Evolutionary conservation across 2,329 filamentous ascomycete species (phyloP).

Genomic region (Diaporthe helianthi): DNA sequence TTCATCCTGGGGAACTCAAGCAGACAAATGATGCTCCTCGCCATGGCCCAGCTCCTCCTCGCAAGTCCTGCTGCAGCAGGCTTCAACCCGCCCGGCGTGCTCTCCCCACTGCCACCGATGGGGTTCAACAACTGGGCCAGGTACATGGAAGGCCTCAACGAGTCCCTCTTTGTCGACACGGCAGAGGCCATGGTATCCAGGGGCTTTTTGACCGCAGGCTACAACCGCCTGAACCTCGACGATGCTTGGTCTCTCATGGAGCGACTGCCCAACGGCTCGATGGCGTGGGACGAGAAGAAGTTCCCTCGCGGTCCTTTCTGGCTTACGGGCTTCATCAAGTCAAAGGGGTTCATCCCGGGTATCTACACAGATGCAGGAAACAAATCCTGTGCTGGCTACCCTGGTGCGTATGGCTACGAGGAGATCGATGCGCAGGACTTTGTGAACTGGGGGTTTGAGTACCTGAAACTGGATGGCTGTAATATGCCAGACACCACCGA

Average conservation of each 20-base stretch:
- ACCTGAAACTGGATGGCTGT: constrained; percentile 51
- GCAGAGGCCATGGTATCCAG: constrained; percentile 52
- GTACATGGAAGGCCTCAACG: constrained; percentile 55
- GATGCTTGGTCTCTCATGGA: constrained; percentile 51
- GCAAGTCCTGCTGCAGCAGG: constrained; percentile 23
- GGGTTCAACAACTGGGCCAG: constrained; percentile 60
- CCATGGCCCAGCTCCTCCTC: constrained; percentile 31
- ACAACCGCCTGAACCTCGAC: constrained; percentile 51
- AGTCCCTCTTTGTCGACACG: constrained; percentile 54
- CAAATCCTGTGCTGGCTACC: constrained; percentile 51
- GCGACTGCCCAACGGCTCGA: constrained; percentile 46
- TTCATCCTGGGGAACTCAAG: neutral
- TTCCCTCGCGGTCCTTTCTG: constrained; percentile 53
- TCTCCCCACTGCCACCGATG: constrained; percentile 53
- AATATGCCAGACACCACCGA: constrained; percentile 42
- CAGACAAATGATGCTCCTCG: constrained; percentile 14
- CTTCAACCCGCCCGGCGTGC: constrained; percentile 31
- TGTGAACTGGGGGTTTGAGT: constrained; percentile 47
- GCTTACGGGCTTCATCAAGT: constrained; percentile 48
- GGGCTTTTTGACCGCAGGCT: constrained; percentile 47
- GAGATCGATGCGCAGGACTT: constrained; percentile 50
- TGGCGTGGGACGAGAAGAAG: constrained; percentile 49
- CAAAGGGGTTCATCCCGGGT: constrained; percentile 51
- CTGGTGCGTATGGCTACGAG: constrained; percentile 50
- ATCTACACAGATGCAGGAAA: constrained; percentile 55